Percentiles rank a stretch among this genome's conserved stretches.
These are phyloP conservation scores for Phytopythium montanum DNA, from an alignment of 352 stramenopile genomes.

Conservation along the genomic window DNA sequence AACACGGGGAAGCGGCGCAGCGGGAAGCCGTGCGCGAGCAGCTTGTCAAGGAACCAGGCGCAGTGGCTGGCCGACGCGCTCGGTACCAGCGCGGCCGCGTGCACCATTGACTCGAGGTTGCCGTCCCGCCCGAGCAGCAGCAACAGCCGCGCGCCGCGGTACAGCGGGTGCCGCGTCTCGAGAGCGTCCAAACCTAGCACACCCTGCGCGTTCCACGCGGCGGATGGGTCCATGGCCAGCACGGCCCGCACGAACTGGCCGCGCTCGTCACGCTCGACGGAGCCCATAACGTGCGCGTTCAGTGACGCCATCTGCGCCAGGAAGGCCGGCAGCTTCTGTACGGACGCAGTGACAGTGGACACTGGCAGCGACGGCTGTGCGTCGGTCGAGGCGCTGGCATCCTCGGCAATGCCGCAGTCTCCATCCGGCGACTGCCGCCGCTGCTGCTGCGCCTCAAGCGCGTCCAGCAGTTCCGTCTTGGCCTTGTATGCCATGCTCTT, in stretches of 20 bases:
- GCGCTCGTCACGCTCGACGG: slow-evolving; percentile 24
- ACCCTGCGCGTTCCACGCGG: slow-evolving; percentile 37
- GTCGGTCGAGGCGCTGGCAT: not conserved
- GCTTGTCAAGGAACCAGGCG: slow-evolving; percentile 41
- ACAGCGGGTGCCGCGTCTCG: slow-evolving; percentile 23
- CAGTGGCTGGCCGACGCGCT: slow-evolving; percentile 24
- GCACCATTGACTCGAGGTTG: slow-evolving; percentile 31
- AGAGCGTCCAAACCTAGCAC: slow-evolving; percentile 34
- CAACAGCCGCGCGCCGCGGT: slow-evolving; percentile 31
- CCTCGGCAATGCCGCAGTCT: not conserved
- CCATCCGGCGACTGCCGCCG: not conserved
- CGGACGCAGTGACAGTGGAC: slow-evolving; percentile 13
- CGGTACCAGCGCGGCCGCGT: slow-evolving; percentile 34
- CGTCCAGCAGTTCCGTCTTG: slow-evolving; percentile 47
- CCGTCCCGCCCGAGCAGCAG: slow-evolving; percentile 34
- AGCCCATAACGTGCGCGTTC: slow-evolving; percentile 30
- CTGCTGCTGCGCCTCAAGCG: slow-evolving; percentile 19
- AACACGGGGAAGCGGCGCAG: slow-evolving; percentile 37
- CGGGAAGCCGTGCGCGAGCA: slow-evolving; percentile 41
- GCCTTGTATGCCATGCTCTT: slow-evolving; percentile 61
- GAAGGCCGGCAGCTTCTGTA: slow-evolving; percentile 40
- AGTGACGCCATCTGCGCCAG: slow-evolving; percentile 27
- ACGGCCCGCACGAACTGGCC: slow-evolving; percentile 28
- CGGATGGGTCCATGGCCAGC: slow-evolving; percentile 33
- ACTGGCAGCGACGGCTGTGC: not conserved